phyloP scores from a whole-genome alignment of 2,329 filamentous ascomycete species.

The Cladorrhinum sp. region DNA sequence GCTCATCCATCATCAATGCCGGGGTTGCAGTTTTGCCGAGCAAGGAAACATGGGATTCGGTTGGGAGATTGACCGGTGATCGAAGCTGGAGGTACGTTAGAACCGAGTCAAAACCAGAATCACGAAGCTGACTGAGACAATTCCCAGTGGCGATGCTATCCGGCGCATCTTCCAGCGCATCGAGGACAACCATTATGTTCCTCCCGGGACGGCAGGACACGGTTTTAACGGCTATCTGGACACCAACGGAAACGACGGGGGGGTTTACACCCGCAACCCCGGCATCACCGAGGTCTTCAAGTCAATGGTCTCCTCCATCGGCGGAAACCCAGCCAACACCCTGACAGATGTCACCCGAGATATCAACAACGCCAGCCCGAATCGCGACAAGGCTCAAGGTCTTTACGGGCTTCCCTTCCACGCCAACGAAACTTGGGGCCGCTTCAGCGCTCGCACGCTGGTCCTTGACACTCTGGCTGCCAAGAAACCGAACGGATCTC shows the following conservation, averaged over 20 bases:
- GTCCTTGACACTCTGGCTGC: constrained; percentile 21
- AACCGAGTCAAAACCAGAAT: constrained; percentile 25
- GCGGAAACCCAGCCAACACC: constrained; percentile 12
- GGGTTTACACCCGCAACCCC: constrained; percentile 1
- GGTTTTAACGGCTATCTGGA: constrained; percentile 39
- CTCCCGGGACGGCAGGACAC: constrained; percentile 36
- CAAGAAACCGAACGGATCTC: constrained; percentile 13
- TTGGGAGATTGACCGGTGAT: constrained; percentile 19
- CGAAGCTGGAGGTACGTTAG: constrained; percentile 32
- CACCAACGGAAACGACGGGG: constrained; percentile 14
- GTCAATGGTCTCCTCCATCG: constrained; percentile 1
- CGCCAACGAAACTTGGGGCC: constrained; percentile 22
- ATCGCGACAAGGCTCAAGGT: constrained; percentile 26
- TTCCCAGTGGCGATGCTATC: constrained; percentile 19
- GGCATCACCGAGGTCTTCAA: background rate
- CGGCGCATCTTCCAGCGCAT: constrained; percentile 14
- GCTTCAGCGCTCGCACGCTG: constrained; percentile 20
- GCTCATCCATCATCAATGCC: constrained; percentile 35
- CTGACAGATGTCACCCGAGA: constrained; percentile 19
- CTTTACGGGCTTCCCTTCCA: constrained; percentile 29
- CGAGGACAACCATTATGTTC: constrained; percentile 7
- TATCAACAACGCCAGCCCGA: constrained; percentile 23
- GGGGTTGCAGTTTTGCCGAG: constrained; percentile 32
- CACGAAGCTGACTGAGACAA: constrained; percentile 34
- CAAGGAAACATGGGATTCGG: constrained; percentile 35